These are phyloP conservation scores for Cystobasidium tubakii DNA, from an alignment of 768 basidiomycete species.

Conservation along the genomic window DNA sequence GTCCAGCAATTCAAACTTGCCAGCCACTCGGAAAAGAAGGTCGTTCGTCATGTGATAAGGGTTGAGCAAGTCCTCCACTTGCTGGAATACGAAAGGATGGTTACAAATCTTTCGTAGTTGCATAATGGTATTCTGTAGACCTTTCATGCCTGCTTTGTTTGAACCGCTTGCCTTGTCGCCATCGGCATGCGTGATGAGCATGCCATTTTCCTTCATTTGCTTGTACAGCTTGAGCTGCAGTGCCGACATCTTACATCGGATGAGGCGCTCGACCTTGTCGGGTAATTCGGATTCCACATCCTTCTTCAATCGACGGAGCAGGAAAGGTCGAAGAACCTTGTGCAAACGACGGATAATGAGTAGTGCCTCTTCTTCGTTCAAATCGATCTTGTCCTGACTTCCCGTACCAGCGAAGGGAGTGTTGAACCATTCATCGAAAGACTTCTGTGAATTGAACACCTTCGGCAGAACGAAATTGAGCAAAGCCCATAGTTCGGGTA, in stretches of 20 bases:
- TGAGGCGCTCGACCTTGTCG: slow-evolving; percentile 62
- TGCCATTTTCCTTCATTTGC: slow-evolving; percentile 65
- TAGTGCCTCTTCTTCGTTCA: slow-evolving; percentile 98
- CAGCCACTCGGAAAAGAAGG: slow-evolving; percentile 67
- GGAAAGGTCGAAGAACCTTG: slow-evolving; percentile 90
- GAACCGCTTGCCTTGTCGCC: slow-evolving; percentile 50
- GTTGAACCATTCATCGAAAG: slow-evolving; percentile 99
- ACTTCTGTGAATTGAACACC: slow-evolving; percentile 98
- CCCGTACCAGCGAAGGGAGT: slow-evolving; percentile 99
- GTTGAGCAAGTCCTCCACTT: slow-evolving; percentile 90
- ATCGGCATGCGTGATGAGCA: slow-evolving; percentile 52
- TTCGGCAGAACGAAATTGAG: slow-evolving; percentile 95
- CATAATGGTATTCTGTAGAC: slow-evolving; percentile 91
- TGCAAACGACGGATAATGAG: slow-evolving; percentile 80
- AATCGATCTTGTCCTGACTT: slow-evolving; percentile 91
- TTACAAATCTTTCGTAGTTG: slow-evolving; percentile 95
- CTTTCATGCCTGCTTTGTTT: slow-evolving; percentile 74
- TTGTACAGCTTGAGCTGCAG: slow-evolving; percentile 56
- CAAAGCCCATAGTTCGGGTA: slow-evolving; percentile 89
- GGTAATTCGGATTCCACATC: slow-evolving; percentile 89
- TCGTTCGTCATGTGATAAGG: slow-evolving; percentile 63
- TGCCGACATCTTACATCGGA: slow-evolving; percentile 61
- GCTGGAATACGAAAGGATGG: slow-evolving; percentile 88
- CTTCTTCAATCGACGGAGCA: slow-evolving; percentile 81
- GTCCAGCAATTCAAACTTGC: slow-evolving; percentile 87